These are phyloP conservation scores for Cenchrus americanus DNA, from an alignment of 176 grass and related monocot genomes.

Conservation along the genomic window DNA sequence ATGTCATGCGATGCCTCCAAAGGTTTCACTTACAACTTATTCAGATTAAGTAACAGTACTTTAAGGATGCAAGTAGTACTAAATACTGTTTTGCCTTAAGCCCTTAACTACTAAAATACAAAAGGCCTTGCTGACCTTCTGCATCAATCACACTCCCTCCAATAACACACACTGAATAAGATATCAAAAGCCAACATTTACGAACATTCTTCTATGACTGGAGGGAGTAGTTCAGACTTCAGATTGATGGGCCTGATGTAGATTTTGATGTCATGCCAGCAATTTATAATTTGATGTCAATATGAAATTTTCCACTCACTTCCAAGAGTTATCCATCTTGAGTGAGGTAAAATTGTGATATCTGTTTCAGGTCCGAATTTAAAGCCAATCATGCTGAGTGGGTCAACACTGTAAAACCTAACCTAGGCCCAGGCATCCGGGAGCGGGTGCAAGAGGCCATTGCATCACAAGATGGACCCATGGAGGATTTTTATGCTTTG, in stretches of 20 bases:
- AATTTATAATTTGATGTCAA: background rate
- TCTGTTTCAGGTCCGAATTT: constrained; percentile 69
- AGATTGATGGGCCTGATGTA: background rate
- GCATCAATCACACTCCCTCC: background rate
- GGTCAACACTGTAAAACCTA: constrained; percentile 66
- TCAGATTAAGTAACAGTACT: background rate
- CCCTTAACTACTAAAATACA: background rate
- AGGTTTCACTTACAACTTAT: constrained; percentile 46
- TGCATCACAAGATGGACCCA: constrained; percentile 45
- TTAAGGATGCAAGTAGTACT: constrained; percentile 14
- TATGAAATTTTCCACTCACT: background rate
- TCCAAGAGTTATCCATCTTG: background rate
- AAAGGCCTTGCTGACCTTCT: background rate
- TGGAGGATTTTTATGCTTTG: constrained; percentile 52
- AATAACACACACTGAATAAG: background rate
- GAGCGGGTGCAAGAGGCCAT: constrained; percentile 70
- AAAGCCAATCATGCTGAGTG: constrained; percentile 85
- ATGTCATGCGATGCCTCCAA: constrained; percentile 72
- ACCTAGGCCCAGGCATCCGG: constrained; percentile 70
- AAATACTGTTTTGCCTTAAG: background rate
- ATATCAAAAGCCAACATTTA: background rate
- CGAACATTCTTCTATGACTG: background rate
- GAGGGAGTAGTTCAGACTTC: background rate
- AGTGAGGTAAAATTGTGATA: background rate
- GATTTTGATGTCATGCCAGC: background rate